These are phyloP conservation scores for Chrysosporium keratinophilum DNA, from an alignment of 2,329 filamentous ascomycete genomes.

Conservation along the genomic window DNA sequence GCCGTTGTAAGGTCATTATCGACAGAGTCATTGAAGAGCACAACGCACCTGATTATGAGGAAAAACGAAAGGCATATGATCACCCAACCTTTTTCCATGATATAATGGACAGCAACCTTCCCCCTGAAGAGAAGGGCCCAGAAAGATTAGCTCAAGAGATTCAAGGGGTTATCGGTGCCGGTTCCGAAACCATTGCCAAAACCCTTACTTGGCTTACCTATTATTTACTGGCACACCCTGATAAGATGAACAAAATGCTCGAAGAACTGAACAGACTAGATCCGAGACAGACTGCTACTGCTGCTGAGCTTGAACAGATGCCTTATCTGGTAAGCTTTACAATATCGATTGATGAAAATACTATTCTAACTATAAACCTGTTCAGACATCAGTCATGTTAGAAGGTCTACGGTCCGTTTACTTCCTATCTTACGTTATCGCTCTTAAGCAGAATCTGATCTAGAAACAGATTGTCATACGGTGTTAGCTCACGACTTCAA, in stretches of 20 bases:
- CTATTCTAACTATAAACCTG: not conserved
- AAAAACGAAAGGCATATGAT: slow-evolving; percentile 6
- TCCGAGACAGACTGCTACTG: slow-evolving; percentile 20
- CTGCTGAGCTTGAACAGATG: slow-evolving; percentile 29
- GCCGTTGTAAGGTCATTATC: slow-evolving; percentile 11
- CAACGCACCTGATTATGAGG: slow-evolving; percentile 1
- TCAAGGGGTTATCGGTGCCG: slow-evolving; percentile 25
- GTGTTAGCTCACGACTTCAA: slow-evolving; percentile 23
- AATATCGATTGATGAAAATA: not conserved
- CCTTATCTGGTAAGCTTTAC: slow-evolving; percentile 29
- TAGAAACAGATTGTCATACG: slow-evolving; percentile 26
- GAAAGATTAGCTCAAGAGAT: slow-evolving; percentile 25
- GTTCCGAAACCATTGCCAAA: slow-evolving; percentile 25
- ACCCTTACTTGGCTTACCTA: slow-evolving; percentile 20
- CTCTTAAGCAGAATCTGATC: not conserved
- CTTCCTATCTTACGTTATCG: not conserved
- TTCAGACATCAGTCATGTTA: slow-evolving; percentile 9
- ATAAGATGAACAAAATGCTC: slow-evolving; percentile 10
- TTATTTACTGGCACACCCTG: slow-evolving; percentile 9
- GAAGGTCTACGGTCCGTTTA: slow-evolving; percentile 1
- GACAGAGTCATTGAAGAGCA: slow-evolving; percentile 6
- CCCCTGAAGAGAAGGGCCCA: slow-evolving; percentile 23
- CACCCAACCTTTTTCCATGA: slow-evolving; percentile 26
- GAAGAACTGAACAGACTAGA: slow-evolving; percentile 19
- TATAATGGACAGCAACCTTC: slow-evolving; percentile 20